Conservation (phyloP, 2,329 filamentous ascomycete species). For the Raffaelea deltoideospora region DNA sequence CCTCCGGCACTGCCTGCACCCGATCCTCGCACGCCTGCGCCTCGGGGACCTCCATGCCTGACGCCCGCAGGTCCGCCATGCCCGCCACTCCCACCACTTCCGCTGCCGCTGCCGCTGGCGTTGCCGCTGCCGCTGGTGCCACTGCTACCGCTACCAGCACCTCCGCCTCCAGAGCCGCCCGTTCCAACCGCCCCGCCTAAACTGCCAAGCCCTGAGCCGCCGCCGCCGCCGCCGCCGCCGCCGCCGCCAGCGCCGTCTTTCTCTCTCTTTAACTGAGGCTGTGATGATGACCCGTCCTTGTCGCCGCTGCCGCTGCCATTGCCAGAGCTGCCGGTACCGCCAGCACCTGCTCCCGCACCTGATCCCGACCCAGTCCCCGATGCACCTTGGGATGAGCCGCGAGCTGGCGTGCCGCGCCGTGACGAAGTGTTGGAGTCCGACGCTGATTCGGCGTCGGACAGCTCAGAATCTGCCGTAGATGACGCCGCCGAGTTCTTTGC, state of each 20-base stretch:
- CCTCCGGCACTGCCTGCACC: not conserved
- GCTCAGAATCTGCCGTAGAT: constrained; percentile 47
- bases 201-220: no score
- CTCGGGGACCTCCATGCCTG: not conserved
- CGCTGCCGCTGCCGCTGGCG: constrained; percentile 2
- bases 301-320: not conserved
- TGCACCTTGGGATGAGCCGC: constrained; percentile 4
- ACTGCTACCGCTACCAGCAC: no score
- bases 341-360: not conserved
- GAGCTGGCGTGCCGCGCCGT: constrained; percentile 22
- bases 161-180: constrained; percentile 7
- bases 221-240: not conserved
- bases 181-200: not conserved
- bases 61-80: not conserved
- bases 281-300: constrained; percentile 3
- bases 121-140: not conserved
- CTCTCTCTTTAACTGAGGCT: constrained; percentile 5
- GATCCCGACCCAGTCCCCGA: constrained; percentile 1
- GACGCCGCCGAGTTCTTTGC: constrained; percentile 43
- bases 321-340: constrained; percentile 1
- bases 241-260: constrained; percentile 1
- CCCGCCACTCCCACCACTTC: not conserved
- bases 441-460: constrained; percentile 45
- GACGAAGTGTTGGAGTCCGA: constrained; percentile 37
- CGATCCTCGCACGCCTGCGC: no score